phyloP scores from a whole-genome alignment of 768 basidiomycete genomes.

The Rhodosporidiobolus odoratus region DNA sequence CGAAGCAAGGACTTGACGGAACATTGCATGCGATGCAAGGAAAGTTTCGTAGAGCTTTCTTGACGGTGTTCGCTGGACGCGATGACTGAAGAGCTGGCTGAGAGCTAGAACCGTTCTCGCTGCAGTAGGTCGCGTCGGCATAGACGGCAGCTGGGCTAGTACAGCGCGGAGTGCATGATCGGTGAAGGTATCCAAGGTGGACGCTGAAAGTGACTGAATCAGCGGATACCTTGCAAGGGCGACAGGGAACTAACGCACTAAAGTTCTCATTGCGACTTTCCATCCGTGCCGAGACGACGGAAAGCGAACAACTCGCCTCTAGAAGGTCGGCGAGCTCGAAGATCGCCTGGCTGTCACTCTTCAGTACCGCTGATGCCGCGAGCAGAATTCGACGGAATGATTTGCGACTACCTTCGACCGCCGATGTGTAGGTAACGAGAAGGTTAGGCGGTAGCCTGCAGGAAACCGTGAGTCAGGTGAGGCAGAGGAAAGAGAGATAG shows the following conservation, averaged over 20 bases:
- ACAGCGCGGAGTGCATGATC: background rate
- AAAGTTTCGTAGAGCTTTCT: slow-evolving; percentile 10
- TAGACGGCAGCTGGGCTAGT: background rate
- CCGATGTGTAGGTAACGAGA: background rate
- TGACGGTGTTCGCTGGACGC: background rate
- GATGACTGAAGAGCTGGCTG: slow-evolving; percentile 16
- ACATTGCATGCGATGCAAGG: slow-evolving; percentile 14
- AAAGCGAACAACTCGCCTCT: slow-evolving; percentile 1
- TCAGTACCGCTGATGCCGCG: background rate
- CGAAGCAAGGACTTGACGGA: background rate
- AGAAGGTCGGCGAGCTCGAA: background rate
- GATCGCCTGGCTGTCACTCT: background rate
- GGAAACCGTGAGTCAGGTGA: background rate
- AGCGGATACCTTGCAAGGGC: background rate
- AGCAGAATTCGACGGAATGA: slow-evolving; percentile 7
- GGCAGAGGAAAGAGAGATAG: background rate
- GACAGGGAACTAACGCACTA: background rate
- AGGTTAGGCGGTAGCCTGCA: slow-evolving; percentile 6
- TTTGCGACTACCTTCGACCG: slow-evolving; percentile 4
- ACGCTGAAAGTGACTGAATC: background rate
- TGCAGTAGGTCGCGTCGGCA: background rate
- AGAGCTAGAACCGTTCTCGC: background rate
- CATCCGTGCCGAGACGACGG: slow-evolving; percentile 12
- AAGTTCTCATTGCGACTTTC: background rate
- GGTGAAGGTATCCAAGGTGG: background rate